A percentile compares a stretch with the other conserved stretches of the same genome.
These are phyloP conservation scores for Neocucurbitaria cava DNA, from an alignment of 2,329 filamentous ascomycete species.

Conservation along the genomic window DNA sequence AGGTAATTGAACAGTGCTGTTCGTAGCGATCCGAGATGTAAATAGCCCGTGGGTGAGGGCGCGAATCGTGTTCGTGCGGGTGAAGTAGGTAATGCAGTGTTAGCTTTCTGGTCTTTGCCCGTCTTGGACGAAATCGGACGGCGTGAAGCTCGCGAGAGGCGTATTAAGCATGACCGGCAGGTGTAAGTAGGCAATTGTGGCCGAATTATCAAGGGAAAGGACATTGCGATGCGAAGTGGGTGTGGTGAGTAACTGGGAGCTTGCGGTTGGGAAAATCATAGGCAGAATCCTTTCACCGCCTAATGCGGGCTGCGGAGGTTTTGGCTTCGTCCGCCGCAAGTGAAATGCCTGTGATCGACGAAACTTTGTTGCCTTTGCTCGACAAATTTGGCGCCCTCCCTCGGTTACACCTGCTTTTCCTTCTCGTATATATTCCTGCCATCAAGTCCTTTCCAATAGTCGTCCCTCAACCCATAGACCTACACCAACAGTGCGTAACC, in stretches of 20 bases:
- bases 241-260: background rate
- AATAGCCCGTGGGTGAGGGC: slow-evolving; percentile 90
- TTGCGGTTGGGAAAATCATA: slow-evolving; percentile 4
- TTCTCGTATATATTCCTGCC: background rate
- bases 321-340: slow-evolving; percentile 1
- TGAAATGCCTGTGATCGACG: background rate
- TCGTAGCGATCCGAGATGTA: slow-evolving; percentile 89
- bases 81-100: slow-evolving; percentile 31
- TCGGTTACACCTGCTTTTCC: background rate
- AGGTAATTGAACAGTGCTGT: slow-evolving; percentile 97
- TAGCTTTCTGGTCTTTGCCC: slow-evolving; percentile 13
- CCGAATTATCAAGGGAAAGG: slow-evolving; percentile 23
- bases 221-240: slow-evolving; percentile 26
- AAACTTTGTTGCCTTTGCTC: background rate
- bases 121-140: slow-evolving; percentile 22
- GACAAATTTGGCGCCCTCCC: background rate
- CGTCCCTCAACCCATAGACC: background rate
- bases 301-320: slow-evolving; percentile 10
- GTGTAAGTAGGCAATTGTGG: slow-evolving; percentile 34
- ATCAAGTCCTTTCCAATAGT: background rate
- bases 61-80: slow-evolving; percentile 80
- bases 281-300: slow-evolving; percentile 8
- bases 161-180: slow-evolving; percentile 38
- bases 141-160: slow-evolving; percentile 22
- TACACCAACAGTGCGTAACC: background rate